Conservation (phyloP, 2,329 filamentous ascomycete species). For the Botrytis fabae region DNA sequence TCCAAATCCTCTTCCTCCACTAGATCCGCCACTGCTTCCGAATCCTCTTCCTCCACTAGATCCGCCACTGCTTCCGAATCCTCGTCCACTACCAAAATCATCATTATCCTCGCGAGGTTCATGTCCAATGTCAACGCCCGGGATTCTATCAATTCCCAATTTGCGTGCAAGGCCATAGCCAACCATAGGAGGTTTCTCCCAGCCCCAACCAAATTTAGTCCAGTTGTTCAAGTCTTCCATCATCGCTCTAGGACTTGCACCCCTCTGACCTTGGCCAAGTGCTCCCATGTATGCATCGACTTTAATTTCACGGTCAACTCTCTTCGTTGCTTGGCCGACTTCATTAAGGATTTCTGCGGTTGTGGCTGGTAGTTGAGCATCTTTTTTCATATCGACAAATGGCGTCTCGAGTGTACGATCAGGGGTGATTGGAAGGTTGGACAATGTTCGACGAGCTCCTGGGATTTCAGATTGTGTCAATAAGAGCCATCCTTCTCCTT, state of each 20-base stretch:
- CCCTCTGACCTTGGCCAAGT: conserved; percentile 21
- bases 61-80: conserved; percentile 18
- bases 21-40: conserved; percentile 21
- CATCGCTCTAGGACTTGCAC: background rate
- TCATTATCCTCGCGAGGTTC: conserved; percentile 20
- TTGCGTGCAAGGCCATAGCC: conserved; percentile 28
- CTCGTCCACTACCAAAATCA: conserved; percentile 18
- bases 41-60: conserved; percentile 10
- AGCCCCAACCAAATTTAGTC: conserved; percentile 41
- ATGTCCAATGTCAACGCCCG: conserved; percentile 31
- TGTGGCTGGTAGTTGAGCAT: conserved; percentile 39
- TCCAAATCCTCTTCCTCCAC: conserved; percentile 23
- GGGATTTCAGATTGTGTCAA: conserved; percentile 31
- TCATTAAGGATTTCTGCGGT: conserved; percentile 36
- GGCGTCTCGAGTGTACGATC: conserved; percentile 34
- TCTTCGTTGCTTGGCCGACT: conserved; percentile 37
- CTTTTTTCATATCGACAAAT: conserved; percentile 40
- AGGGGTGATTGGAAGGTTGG: conserved; percentile 36
- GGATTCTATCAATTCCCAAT: conserved; percentile 32
- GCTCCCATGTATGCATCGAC: conserved; percentile 35
- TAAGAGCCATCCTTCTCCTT: conserved; percentile 59
- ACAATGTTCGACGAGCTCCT: conserved; percentile 32
- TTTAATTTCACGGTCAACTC: conserved; percentile 34
- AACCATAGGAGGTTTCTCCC: conserved; percentile 37
- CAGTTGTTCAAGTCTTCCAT: conserved; percentile 33